Evolutionary conservation across 148 eudicot species (phyloP), one percentile per base, ranked within the genome.

Genomic region (Spergularia marina): DNA sequence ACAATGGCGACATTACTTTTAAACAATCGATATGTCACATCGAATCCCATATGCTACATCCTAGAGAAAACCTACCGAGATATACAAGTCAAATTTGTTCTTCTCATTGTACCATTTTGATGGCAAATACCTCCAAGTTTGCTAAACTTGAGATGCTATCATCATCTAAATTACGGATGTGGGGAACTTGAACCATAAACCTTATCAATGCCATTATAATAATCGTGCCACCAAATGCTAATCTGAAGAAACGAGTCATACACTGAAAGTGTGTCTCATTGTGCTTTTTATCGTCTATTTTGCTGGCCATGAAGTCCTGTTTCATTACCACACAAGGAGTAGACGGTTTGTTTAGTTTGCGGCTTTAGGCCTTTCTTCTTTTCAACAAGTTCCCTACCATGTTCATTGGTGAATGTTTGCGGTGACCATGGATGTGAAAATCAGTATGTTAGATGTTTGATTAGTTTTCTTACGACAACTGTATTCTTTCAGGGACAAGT

Each of bases 401-500:
- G 62, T 30, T 41, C 68, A 17, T 34, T 65, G 23, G 23, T 40
- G 68, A 11, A 34, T 65, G 2, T n/a, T 2, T 40, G 53, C 40
- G 1, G 25, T 58, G 49, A 9, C 0, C 8, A 4, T 44, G 7
- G 49, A 44, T 44, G 21, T 40, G 53, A 40, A 9, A 1, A 11
- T 25, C 3, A 0, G 56, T 7, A 11, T 59, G 11, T 62, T 68
- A 53, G 17, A 65, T 21, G 6, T 20, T 13, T 52, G 21, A 21
- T 61, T 57, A 16, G 65, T 30, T 3, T 55, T 10, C 23, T n/a
- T 66, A 39, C 13, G 12, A 58, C 14, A 14, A 52, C 61, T 52
- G 39, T 1, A 11, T 64, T 17, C 6, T 70, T 77, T 74, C 86
- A 87, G 90, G 90, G 62, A 85, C 90, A 75, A 65, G 83, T 7